Conservation (phyloP, 768 basidiomycete genomes). For the Podaxis carcinomalis region DNA sequence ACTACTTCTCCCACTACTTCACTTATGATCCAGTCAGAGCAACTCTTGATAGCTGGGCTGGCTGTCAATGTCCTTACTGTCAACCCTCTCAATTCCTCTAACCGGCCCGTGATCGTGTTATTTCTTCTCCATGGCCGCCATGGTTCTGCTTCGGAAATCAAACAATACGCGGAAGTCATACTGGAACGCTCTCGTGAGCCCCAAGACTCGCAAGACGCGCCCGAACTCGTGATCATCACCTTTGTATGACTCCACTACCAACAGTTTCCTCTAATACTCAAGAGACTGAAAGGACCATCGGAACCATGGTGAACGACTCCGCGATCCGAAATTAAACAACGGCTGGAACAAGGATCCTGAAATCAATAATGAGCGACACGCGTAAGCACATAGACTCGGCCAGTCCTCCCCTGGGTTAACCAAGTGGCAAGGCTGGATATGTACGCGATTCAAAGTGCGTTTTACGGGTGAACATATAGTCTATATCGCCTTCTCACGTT, state of each 20-base stretch:
- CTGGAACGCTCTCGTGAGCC: constrained; percentile 16
- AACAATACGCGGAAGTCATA: constrained; percentile 23
- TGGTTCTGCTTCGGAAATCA: constrained; percentile 25
- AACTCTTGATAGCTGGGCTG: constrained; percentile 32
- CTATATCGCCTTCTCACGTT: not conserved
- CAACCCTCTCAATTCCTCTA: constrained; percentile 18
- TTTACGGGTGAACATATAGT: constrained; percentile 9
- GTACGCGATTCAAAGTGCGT: constrained; percentile 41
- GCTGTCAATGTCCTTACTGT: constrained; percentile 29
- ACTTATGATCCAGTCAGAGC: constrained; percentile 14
- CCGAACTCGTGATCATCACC: constrained; percentile 30
- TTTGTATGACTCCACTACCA: constrained; percentile 25
- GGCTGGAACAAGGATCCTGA: constrained; percentile 28
- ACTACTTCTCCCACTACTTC: not conserved
- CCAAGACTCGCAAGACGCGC: not conserved
- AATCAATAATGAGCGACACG: constrained; percentile 34
- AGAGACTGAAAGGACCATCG: constrained; percentile 34
- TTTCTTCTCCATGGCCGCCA: constrained; percentile 42
- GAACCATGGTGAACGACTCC: constrained; percentile 38
- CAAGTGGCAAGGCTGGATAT: constrained; percentile 34
- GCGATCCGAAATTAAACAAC: constrained; percentile 29
- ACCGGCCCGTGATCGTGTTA: constrained; percentile 31
- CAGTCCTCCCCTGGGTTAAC: not conserved
- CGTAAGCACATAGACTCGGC: constrained; percentile 24
- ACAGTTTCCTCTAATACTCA: not conserved